Percentiles rank a stretch among this genome's conserved stretches.
These are phyloP conservation scores for Sarcocystis neurona DNA, from an alignment of 169 alveolate species.

Conservation along the genomic window DNA sequence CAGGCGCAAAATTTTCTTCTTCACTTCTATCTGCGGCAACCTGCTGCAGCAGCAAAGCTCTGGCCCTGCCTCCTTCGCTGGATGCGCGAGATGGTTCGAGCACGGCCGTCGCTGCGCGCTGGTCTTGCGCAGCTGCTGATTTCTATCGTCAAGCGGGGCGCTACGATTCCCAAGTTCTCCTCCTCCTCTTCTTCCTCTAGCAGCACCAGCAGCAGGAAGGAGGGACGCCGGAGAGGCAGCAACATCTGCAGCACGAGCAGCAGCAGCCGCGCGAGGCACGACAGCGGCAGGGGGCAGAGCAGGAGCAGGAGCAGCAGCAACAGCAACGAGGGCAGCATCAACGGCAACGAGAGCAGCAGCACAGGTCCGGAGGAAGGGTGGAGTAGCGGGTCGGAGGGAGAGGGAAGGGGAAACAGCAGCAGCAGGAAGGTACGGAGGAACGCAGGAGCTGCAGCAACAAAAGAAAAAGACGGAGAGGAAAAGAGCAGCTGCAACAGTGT, in stretches of 20 bases:
- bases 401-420: neutral
- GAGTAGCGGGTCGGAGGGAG: neutral
- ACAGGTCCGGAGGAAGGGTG: neutral
- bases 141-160: slow-evolving; percentile 5
- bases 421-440: neutral
- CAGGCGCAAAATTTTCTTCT: slow-evolving; percentile 37
- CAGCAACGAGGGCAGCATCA: neutral
- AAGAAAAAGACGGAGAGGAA: too few relatives aligned
- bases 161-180: too few relatives aligned
- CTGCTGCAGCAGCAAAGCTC: neutral
- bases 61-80: slow-evolving; percentile 47
- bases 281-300: neutral
- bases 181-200: too few relatives aligned
- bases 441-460: too few relatives aligned
- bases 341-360: neutral
- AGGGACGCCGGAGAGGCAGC: neutral
- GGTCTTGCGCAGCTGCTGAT: slow-evolving; percentile 41
- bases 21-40: slow-evolving; percentile 39
- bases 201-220: neutral
- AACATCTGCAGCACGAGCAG: neutral
- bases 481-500: too few relatives aligned
- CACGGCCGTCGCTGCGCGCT: slow-evolving; percentile 37
- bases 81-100: slow-evolving; percentile 12
- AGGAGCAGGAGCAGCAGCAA: neutral
- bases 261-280: neutral